Base-by-base conservation (phyloP, 345 rosid species). In the Rhizophora mangle region DNA sequence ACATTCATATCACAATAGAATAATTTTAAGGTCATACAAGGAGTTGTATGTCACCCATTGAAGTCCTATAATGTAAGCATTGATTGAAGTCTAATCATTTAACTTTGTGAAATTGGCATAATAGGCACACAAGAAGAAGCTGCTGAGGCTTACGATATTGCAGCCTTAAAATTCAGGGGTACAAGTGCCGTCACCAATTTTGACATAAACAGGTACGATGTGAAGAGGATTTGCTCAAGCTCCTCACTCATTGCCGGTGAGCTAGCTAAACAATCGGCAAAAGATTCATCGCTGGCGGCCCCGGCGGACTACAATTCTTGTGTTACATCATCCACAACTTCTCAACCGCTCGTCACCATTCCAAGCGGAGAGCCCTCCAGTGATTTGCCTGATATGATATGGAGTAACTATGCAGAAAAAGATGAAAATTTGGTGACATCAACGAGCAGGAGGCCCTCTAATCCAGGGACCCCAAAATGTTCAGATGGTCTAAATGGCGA, bases 221-320 rank as follows among this genome's bases (percentile, higher is more conserved):
- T 76, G 54, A 71, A 71, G 56, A 76, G 80, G 58, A 76, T 76
- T 27, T 87, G 94, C 79, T 89, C 89, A 47, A 89, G 88, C 87
- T 85, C 92, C 7, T 72, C 88, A 0, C 87, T 92, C n/a, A 79
- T 85, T 57, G 87, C 80, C 10, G 68, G 89, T 6, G 92, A 85
- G 62, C 89, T 85, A 20, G 90, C 92, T 4, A 89, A 85, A 61
- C 85, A 85, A 13, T 73, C 86, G 1, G 66, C 82, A 0, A 84
- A 77, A 68, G 82, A 82, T 4, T 29, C 78, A 2, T 60, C 75
- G 8, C 61, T 75, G 0, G 2, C 29, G 26, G 56, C 76, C 34
- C 31, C 52, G 2, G 85, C 75, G 69, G 87, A 83, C 26, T 75
- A 74, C 34, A 84, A 77, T 63, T 81, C 84, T 2, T 36, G 82